Evolutionary conservation across 1,284 basidiomycete genomes (phyloP), one percentile per base, ranked within the genome.

Genomic region (Peniophora sp.): DNA sequence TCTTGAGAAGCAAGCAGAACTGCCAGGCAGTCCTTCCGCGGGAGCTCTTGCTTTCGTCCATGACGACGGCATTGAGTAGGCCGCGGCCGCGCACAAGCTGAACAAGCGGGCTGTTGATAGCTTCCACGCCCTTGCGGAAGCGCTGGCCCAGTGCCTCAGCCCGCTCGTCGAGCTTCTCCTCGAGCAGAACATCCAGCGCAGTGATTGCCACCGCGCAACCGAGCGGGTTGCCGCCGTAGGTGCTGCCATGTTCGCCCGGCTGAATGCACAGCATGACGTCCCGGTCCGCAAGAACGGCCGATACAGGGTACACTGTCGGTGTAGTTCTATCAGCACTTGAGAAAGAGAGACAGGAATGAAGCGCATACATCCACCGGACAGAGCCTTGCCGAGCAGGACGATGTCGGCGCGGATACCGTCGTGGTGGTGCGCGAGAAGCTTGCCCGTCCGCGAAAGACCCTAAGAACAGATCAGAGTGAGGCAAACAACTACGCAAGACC

Each of bases 231-330:
- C 92, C 92, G 61, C 92, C 92, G 56, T 94, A 95, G 0, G 96
- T 98, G 60, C 88, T 92, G n/a, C 95, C 94, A 62, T 98, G 97
- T 71, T 97, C 94, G 55, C 96, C 95, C n/a, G 96, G 93, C 56
- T 85, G 78, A 65, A 99, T 96, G 71, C 87, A 91, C 25, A 95
- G 83, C 93, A 99, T 97, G 55, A 99, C 70, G 27, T 92, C 87
- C 56, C 83, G 81, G 68, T 93, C 85, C 5, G 93, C 89, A 25
- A 99, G 78, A 11, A 98, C 95, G 14, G 91, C 92, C 36, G 93
- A 97, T 19, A 99, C 95, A 46, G 97, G 96, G 69, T 97, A 98
- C 55, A 97, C 89, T 90, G 58, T 10, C 17, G 12, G 16, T 32
- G 11, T 47, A 6, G 23, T 24, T 20, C 5, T 3, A 24, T 32